phyloP scores from a whole-genome alignment of 169 alveolate species.

The Eimeria sp. region DNA sequence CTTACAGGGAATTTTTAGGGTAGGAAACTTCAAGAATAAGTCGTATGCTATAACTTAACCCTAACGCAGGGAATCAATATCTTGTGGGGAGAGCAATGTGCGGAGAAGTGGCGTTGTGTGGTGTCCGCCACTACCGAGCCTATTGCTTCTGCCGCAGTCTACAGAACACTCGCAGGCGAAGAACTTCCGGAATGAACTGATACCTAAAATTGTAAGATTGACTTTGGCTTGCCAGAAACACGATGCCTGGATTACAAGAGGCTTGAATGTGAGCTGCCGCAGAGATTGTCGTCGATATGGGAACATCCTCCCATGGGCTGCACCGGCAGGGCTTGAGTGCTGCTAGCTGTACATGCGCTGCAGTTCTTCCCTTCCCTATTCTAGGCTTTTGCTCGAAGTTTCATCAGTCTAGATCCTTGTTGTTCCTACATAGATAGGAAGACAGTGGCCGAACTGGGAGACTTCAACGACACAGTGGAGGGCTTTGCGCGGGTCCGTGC shows the following conservation, averaged over 20 bases:
- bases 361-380: neutral
- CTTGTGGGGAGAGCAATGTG: neutral
- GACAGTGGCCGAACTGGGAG: neutral
- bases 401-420: neutral
- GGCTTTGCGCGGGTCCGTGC: neutral
- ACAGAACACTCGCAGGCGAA: neutral
- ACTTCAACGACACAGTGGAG: neutral
- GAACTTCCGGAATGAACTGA: neutral
- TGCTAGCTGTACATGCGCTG: neutral
- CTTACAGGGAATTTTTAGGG: neutral
- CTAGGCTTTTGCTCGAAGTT: neutral
- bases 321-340: conserved; percentile 15
- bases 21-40: neutral
- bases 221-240: neutral
- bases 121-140: neutral
- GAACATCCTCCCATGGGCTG: neutral
- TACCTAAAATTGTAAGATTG: neutral
- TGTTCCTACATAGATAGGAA: conserved; percentile 2
- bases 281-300: neutral
- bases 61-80: neutral
- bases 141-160: neutral
- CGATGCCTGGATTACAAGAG: neutral
- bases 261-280: neutral
- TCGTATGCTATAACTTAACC: too few species aligned
- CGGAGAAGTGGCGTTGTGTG: neutral